Conservation (phyloP, 805 yeast genomes). For the Candida pseudoglaebosa region DNA sequence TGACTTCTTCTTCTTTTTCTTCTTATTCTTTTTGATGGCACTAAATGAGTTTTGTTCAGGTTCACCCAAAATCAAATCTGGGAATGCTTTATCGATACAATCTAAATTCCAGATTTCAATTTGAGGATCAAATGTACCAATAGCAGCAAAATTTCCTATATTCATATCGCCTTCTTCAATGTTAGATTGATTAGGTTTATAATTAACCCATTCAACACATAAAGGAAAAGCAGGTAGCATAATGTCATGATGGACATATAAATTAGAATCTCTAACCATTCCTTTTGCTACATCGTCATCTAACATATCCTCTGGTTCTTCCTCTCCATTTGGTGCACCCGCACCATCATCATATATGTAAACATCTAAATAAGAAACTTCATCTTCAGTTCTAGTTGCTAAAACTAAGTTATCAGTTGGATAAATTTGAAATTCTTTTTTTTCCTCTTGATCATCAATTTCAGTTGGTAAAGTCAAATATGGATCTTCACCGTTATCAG, state of each 20-base stretch:
- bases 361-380: constrained; percentile 84
- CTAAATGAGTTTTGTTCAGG: constrained; percentile 44
- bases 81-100: constrained; percentile 88
- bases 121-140: constrained; percentile 96
- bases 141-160: constrained; percentile 88
- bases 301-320: constrained; percentile 60
- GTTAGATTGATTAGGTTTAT: constrained; percentile 48
- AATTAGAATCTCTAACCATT: constrained; percentile 61
- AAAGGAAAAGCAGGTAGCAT: constrained; percentile 97
- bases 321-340: constrained; percentile 69
- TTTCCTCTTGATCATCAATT: constrained; percentile 68
- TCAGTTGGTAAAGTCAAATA: constrained; percentile 61
- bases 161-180: constrained; percentile 35
- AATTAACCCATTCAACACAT: constrained; percentile 93
- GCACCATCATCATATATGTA: constrained; percentile 94
- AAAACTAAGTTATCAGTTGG: constrained; percentile 87
- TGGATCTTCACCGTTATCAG: constrained; percentile 50
- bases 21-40: constrained; percentile 40
- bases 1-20: constrained; percentile 47
- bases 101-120: constrained; percentile 97
- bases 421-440: constrained; percentile 77
- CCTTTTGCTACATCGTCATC: constrained; percentile 79
- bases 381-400: constrained; percentile 95
- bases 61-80: constrained; percentile 88
- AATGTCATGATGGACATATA: constrained; percentile 93